phyloP scores from a whole-genome alignment of 305 asterid species.

The Fraxinus floribunda region DNA sequence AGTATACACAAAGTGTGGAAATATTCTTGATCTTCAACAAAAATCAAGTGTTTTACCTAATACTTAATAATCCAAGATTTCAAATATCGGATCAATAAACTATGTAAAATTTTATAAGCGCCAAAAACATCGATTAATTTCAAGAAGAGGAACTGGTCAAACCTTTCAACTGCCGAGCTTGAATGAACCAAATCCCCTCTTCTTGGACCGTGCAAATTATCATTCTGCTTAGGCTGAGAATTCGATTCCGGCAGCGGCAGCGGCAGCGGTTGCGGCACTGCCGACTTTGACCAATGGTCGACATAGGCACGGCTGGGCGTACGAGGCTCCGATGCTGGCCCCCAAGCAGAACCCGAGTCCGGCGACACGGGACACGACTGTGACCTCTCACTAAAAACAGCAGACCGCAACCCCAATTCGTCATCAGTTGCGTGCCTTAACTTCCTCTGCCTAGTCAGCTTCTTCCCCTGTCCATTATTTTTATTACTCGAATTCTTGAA shows the following conservation, averaged over 20 bases:
- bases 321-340: constrained; percentile 32
- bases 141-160: neutral
- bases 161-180: constrained; percentile 43
- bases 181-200: constrained; percentile 25
- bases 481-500: constrained; percentile 1
- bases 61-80: neutral
- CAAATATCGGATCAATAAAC: neutral
- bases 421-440: constrained; percentile 59
- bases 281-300: constrained; percentile 60
- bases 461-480: constrained; percentile 27
- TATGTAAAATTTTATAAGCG: neutral
- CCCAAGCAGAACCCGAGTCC: constrained; percentile 28
- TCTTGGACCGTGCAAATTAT: constrained; percentile 23
- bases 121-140: neutral
- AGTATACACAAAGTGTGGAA: neutral
- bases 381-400: constrained; percentile 21
- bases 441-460: constrained; percentile 51
- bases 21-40: neutral
- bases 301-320: constrained; percentile 20
- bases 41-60: neutral
- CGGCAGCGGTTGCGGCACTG: constrained; percentile 78
- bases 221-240: constrained; percentile 24
- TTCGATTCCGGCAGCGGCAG: constrained; percentile 53
- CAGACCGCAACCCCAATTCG: constrained; percentile 38
- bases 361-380: constrained; percentile 69